A percentile compares a stretch with the other conserved stretches of the same genome.
phyloP scores from a whole-genome alignment of 352 stramenopile species.

The Phytophthora megakarya region DNA sequence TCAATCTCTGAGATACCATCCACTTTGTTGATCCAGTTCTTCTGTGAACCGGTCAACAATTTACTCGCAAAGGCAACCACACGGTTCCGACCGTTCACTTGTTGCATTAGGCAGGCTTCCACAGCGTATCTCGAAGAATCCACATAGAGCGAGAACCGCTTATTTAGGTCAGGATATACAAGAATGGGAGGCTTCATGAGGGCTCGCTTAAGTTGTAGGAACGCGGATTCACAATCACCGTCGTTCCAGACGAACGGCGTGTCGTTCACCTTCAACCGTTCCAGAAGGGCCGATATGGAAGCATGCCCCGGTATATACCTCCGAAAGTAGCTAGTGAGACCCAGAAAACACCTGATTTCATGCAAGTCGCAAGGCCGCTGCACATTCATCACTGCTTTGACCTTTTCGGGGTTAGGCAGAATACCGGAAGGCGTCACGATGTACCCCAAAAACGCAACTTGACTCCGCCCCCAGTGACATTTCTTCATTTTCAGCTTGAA shows the following conservation, averaged over 20 bases:
- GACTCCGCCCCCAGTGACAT: no score
- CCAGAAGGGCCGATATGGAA: background rate
- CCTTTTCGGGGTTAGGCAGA: slow-evolving; percentile 10
- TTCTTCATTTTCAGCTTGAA: no score
- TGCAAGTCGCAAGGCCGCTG: background rate
- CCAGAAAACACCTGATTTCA: background rate
- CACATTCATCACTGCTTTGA: slow-evolving; percentile 8
- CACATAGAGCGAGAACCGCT: slow-evolving; percentile 4
- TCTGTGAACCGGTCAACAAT: no score
- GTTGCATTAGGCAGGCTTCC: slow-evolving; percentile 2
- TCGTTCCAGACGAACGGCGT: slow-evolving; percentile 4
- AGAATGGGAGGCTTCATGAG: slow-evolving; percentile 1
- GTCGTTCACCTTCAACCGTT: slow-evolving; percentile 13
- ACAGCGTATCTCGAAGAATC: slow-evolving; percentile 4
- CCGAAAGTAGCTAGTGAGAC: background rate
- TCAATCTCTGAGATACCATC: slow-evolving; percentile 7
- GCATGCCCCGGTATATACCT: slow-evolving; percentile 5
- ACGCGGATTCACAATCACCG: slow-evolving; percentile 10
- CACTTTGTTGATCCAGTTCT: background rate
- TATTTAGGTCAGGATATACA: slow-evolving; percentile 7
- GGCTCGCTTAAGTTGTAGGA: slow-evolving; percentile 2
- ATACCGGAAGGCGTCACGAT: no score
- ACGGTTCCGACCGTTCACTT: slow-evolving; percentile 1
- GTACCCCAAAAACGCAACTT: no score
- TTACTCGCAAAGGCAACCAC: slow-evolving; percentile 1